These are phyloP conservation scores for Lecanicillium sp. DNA, from an alignment of 2,329 filamentous ascomycete species.

Conservation along the genomic window DNA sequence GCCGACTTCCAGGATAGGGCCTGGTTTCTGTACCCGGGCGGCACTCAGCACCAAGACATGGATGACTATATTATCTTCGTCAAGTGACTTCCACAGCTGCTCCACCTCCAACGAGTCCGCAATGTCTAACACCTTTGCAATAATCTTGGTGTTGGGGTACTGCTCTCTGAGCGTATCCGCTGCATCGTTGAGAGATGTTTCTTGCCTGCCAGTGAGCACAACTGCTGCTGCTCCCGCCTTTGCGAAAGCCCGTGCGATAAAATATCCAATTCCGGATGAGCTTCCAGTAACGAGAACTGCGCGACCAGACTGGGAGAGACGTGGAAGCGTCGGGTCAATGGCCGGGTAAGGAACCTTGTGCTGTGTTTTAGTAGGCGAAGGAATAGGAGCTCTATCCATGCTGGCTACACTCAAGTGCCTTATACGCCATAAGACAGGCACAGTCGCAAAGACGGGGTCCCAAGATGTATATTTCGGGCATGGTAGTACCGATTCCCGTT, in stretches of 20 bases:
- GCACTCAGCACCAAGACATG: slow-evolving; percentile 18
- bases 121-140: slow-evolving; percentile 15
- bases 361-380: too few relatives aligned
- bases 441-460: too few relatives aligned
- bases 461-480: too few relatives aligned
- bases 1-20: slow-evolving; percentile 7
- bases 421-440: too few relatives aligned
- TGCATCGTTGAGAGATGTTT: slow-evolving; percentile 17
- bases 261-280: slow-evolving; percentile 57
- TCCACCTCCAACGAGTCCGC: slow-evolving; percentile 16
- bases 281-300: slow-evolving; percentile 61
- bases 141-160: slow-evolving; percentile 8
- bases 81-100: slow-evolving; percentile 21
- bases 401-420: too few relatives aligned
- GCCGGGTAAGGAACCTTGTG: slow-evolving; percentile 27
- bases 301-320: slow-evolving; percentile 31
- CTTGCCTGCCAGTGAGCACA: slow-evolving; percentile 29
- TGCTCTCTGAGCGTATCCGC: slow-evolving; percentile 12
- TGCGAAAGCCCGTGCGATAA: slow-evolving; percentile 51
- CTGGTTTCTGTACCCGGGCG: not conserved
- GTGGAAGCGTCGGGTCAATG: slow-evolving; percentile 27
- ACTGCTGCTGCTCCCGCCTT: slow-evolving; percentile 28
- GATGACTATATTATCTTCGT: slow-evolving; percentile 13
- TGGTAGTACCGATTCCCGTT: too few relatives aligned
- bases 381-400: too few relatives aligned